phyloP scores from a whole-genome alignment of 2,329 filamentous ascomycete genomes.

The Byssochlamys sp. region DNA sequence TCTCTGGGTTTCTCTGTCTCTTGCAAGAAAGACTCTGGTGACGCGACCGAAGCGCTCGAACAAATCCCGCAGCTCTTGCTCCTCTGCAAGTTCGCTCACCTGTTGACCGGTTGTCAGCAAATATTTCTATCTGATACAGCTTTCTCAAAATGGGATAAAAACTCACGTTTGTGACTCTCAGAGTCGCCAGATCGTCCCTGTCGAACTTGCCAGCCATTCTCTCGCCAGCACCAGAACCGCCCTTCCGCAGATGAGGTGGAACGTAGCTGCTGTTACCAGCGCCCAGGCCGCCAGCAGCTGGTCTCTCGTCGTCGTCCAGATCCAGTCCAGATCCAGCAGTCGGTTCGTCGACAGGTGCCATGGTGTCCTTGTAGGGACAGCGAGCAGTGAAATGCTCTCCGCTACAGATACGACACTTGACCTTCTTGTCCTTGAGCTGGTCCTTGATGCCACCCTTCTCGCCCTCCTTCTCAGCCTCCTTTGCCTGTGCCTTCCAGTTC shows the following conservation, averaged over 20 bases:
- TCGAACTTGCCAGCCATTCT: constrained; percentile 90
- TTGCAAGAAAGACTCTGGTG: constrained; percentile 92
- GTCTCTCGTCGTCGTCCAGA: constrained; percentile 36
- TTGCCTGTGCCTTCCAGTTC: constrained; percentile 88
- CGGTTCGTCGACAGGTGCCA: constrained; percentile 58
- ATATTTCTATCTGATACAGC: neutral
- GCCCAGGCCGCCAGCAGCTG: constrained; percentile 49
- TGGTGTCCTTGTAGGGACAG: constrained; percentile 99
- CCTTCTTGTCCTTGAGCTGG: constrained; percentile 91
- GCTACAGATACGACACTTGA: constrained; percentile 98
- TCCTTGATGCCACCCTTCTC: constrained; percentile 56
- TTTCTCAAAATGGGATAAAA: neutral
- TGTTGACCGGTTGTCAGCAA: constrained; percentile 32
- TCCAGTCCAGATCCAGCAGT: constrained; percentile 31
- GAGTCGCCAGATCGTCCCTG: constrained; percentile 88
- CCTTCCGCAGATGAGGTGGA: constrained; percentile 79
- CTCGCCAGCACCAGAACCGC: constrained; percentile 53
- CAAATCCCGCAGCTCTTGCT: constrained; percentile 89
- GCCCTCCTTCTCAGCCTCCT: constrained; percentile 50
- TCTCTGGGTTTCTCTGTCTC: constrained; percentile 89
- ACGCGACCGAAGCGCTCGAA: constrained; percentile 96
- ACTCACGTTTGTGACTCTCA: constrained; percentile 94
- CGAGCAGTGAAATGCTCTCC: constrained; percentile 98
- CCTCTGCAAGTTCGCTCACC: constrained; percentile 96
- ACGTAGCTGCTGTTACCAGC: constrained; percentile 76